Percentiles rank a stretch among this genome's conserved stretches.
Evolutionary conservation across 192 early-diverging fungal genomes (phyloP).

Genomic region (Chytriomyces hyalinus): DNA sequence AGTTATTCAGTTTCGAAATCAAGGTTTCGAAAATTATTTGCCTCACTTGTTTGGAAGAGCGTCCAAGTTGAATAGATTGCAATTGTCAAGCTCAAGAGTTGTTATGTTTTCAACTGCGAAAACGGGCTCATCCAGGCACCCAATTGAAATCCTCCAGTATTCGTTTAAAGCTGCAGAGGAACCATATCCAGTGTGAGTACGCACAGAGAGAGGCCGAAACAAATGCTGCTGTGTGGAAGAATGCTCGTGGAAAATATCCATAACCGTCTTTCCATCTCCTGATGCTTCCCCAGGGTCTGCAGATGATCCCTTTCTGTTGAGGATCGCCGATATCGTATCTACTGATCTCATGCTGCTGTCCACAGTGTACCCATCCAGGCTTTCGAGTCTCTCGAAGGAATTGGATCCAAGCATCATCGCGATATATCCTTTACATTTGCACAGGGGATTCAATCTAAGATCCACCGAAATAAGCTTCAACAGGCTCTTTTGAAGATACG

Average conservation of each 20-base stretch:
- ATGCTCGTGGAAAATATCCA: constrained; percentile 33
- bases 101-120: constrained; percentile 51
- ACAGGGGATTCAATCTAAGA: constrained; percentile 53
- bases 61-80: constrained; percentile 53
- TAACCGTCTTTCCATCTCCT: constrained; percentile 5
- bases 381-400: neutral
- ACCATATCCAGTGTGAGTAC: constrained; percentile 56
- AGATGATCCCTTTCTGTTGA: neutral
- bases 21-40: neutral
- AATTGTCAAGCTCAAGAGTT: constrained; percentile 59
- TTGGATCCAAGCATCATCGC: constrained; percentile 7
- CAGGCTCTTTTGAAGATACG: constrained; percentile 13
- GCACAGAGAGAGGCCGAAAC: constrained; percentile 58
- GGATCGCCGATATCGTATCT: constrained; percentile 18
- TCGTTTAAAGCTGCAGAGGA: constrained; percentile 56
- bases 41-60: constrained; percentile 44
- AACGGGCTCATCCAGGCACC: constrained; percentile 26
- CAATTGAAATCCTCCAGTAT: constrained; percentile 46
- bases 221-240: constrained; percentile 57
- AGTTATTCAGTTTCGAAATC: neutral
- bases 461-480: constrained; percentile 40
- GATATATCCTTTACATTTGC: constrained; percentile 47
- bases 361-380: constrained; percentile 25
- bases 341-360: constrained; percentile 13
- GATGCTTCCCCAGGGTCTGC: neutral